These are phyloP conservation scores for Erodium trifolium DNA, from an alignment of 441 rosid species.

Conservation along the genomic window DNA sequence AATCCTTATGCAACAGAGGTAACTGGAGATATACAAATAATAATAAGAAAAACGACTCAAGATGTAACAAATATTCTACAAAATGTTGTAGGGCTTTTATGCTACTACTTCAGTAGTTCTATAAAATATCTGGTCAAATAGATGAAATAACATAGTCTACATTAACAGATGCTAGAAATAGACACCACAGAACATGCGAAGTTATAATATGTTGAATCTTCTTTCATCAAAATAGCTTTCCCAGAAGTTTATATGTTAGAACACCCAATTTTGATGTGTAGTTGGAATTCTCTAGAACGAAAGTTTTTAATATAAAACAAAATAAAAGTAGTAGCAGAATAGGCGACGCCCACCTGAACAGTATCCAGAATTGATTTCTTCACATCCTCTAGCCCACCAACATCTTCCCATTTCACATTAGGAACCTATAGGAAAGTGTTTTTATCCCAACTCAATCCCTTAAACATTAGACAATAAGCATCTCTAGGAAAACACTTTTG, in stretches of 20 bases:
- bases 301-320: background rate
- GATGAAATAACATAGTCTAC: constrained; percentile 3
- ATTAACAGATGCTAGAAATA: background rate
- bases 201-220: constrained; percentile 5
- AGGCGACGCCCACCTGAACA: constrained; percentile 51
- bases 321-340: background rate
- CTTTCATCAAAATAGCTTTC: background rate
- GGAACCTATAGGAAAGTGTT: constrained; percentile 50
- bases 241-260: background rate
- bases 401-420: constrained; percentile 95
- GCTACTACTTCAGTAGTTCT: background rate
- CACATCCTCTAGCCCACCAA: constrained; percentile 96
- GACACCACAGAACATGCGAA: background rate
- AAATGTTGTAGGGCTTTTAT: background rate
- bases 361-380: constrained; percentile 89
- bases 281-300: constrained; percentile 12
- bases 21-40: constrained; percentile 37
- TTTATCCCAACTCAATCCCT: background rate
- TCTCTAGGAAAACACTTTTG: background rate
- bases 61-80: too few species aligned
- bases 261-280: background rate
- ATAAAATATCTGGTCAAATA: background rate
- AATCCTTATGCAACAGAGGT: constrained; percentile 90
- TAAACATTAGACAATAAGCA: background rate
- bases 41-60: constrained; percentile 10